A percentile compares a stretch with the other conserved stretches of the same genome.
Evolutionary conservation across 306 rosid genomes (phyloP).

Genomic region (Citrullus colocynthis): DNA sequence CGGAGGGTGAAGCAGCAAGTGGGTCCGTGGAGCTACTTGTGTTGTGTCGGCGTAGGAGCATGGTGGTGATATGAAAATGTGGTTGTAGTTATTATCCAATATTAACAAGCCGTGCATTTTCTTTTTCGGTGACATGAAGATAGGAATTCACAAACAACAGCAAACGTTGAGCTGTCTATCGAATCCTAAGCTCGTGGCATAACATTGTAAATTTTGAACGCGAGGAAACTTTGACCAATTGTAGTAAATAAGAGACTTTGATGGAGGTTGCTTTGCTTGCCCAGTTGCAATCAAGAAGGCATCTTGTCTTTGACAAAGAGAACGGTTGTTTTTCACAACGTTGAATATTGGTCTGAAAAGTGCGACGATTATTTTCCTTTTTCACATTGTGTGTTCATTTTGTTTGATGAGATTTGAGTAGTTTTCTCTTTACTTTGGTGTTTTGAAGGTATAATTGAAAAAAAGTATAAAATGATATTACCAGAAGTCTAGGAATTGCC

Average conservation of each 20-base stretch:
- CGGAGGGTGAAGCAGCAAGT: constrained; percentile 1
- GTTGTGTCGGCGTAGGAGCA: constrained; percentile 17
- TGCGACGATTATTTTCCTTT: not conserved
- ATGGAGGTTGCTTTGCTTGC: not conserved
- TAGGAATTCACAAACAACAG: not conserved
- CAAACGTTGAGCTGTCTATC: not conserved
- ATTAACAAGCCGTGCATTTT: no score
- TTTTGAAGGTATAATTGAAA: not conserved
- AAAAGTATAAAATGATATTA: not conserved
- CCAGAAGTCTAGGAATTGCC: not conserved
- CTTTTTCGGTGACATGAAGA: no score
- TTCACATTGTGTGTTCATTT: not conserved
- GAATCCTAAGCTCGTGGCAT: not conserved
- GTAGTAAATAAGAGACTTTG: not conserved
- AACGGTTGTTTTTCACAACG: not conserved
- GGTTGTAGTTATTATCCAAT: no score
- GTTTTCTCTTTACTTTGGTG: not conserved
- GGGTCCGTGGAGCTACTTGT: not conserved
- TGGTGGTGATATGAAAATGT: not conserved
- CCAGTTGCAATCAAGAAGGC: not conserved
- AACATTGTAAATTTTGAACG: not conserved
- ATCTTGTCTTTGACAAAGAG: not conserved
- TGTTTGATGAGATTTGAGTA: not conserved
- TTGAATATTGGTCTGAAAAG: not conserved
- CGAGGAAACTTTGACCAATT: not conserved